phyloP scores from a whole-genome alignment of 768 basidiomycete genomes.

The Collybia sordida region DNA sequence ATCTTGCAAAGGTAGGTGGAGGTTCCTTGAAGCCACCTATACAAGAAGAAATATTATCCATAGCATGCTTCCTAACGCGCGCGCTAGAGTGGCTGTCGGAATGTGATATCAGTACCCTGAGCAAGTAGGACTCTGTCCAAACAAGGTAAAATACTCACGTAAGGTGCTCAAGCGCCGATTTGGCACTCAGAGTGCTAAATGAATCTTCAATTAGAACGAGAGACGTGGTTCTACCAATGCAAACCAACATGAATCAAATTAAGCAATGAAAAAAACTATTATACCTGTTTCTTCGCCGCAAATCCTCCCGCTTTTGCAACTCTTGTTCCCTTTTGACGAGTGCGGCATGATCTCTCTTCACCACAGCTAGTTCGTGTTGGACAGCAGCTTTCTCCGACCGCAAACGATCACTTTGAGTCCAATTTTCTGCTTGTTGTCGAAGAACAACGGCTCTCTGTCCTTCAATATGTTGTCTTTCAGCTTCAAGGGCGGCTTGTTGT shows the following conservation, averaged over 20 bases:
- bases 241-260: conserved; percentile 1
- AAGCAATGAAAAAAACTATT: neutral
- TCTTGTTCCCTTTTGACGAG: conserved; percentile 9
- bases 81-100: conserved; percentile 12
- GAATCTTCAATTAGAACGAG: conserved; percentile 13
- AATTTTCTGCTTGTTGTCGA: conserved; percentile 11
- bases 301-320: conserved; percentile 9
- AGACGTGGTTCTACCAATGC: conserved; percentile 9
- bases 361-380: conserved; percentile 6
- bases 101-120: neutral
- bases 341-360: conserved; percentile 6
- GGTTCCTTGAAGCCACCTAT: conserved; percentile 11
- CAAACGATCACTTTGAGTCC: conserved; percentile 8
- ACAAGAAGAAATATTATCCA: conserved; percentile 16
- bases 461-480: conserved; percentile 7
- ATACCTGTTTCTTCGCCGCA: conserved; percentile 13
- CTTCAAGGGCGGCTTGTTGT: conserved; percentile 3
- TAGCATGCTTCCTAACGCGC: conserved; percentile 16
- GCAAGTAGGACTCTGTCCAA: too few species aligned
- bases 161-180: conserved; percentile 14
- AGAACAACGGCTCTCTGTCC: neutral
- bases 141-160: conserved; percentile 10
- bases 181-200: conserved; percentile 10
- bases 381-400: conserved; percentile 2
- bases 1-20: conserved; percentile 11